Conservation (phyloP, 192 early-diverging fungal species). For the Chytriomyces confervae region DNA sequence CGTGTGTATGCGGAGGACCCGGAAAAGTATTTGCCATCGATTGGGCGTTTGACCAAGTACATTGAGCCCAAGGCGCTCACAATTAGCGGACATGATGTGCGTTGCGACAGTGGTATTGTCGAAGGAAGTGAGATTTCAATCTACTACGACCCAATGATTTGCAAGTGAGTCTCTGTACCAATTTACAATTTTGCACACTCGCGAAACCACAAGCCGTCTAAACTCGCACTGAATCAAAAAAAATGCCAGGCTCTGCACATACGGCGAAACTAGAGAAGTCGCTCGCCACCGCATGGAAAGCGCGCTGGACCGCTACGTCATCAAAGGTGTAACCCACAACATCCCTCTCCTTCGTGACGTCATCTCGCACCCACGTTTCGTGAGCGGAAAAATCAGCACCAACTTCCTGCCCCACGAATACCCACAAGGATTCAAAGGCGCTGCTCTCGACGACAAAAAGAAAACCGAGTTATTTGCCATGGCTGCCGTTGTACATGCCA, state of each 20-base stretch:
- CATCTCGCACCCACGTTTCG: slow-evolving; percentile 73
- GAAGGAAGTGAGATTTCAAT: slow-evolving; percentile 94
- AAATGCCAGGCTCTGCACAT: slow-evolving; percentile 76
- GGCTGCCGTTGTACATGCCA: slow-evolving; percentile 69
- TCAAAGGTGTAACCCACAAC: slow-evolving; percentile 94
- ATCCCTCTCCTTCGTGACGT: slow-evolving; percentile 92
- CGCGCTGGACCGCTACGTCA: slow-evolving; percentile 89
- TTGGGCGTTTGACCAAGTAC: slow-evolving; percentile 85
- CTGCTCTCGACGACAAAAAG: slow-evolving; percentile 57
- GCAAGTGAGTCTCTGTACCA: slow-evolving; percentile 45
- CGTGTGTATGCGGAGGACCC: slow-evolving; percentile 97
- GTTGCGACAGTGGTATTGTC: slow-evolving; percentile 92
- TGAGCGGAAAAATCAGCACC: slow-evolving; percentile 78
- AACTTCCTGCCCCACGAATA: slow-evolving; percentile 89
- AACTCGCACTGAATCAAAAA: neutral
- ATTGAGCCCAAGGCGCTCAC: slow-evolving; percentile 68
- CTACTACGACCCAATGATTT: slow-evolving; percentile 96
- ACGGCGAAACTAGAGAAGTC: slow-evolving; percentile 75
- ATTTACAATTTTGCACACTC: neutral
- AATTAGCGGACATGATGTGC: slow-evolving; percentile 61
- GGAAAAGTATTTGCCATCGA: slow-evolving; percentile 89
- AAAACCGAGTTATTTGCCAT: slow-evolving; percentile 69
- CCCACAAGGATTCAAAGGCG: slow-evolving; percentile 85
- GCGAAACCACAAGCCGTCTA: neutral
- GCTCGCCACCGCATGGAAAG: slow-evolving; percentile 79